phyloP scores from a whole-genome alignment of 2,329 filamentous ascomycete genomes.

The Colletotrichum ledebouriae region DNA sequence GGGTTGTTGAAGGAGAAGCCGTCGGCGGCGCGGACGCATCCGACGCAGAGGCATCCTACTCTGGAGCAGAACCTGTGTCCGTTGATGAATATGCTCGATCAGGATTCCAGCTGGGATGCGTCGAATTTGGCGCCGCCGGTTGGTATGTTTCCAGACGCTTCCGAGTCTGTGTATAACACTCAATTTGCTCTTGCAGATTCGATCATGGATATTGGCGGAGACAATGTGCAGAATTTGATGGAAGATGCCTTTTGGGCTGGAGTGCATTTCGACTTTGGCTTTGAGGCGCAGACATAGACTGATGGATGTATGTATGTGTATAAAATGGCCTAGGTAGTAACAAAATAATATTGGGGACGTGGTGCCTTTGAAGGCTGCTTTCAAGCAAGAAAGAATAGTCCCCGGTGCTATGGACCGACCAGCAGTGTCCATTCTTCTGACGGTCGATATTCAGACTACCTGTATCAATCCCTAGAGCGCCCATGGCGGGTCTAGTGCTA shows the following conservation, averaged over 20 bases:
- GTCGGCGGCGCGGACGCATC: not conserved
- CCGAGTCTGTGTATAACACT: conserved; percentile 34
- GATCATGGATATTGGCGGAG: conserved; percentile 9
- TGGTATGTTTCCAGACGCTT: not conserved
- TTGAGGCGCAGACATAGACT: conserved; percentile 9
- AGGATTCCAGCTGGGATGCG: conserved; percentile 24
- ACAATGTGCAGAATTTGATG: not conserved
- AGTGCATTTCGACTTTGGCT: conserved; percentile 22
- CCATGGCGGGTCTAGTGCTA: too few species aligned
- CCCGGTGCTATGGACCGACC: too few species aligned
- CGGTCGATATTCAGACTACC: too few species aligned
- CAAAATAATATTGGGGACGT: too few species aligned
- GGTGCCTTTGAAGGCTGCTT: too few species aligned
- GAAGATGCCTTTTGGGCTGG: conserved; percentile 37
- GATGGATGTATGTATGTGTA: too few species aligned
- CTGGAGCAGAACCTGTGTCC: conserved; percentile 37
- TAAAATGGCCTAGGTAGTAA: too few species aligned
- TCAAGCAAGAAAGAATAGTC: too few species aligned
- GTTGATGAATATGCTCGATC: conserved; percentile 25
- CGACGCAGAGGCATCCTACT: conserved; percentile 22
- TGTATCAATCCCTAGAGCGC: too few species aligned
- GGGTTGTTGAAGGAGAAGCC: not conserved
- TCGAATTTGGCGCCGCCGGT: not conserved
- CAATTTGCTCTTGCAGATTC: conserved; percentile 36
- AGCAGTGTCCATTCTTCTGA: too few species aligned